These are phyloP conservation scores for Recurvomyces mirabilis DNA, from an alignment of 495 filamentous ascomycete species.

Conservation along the genomic window DNA sequence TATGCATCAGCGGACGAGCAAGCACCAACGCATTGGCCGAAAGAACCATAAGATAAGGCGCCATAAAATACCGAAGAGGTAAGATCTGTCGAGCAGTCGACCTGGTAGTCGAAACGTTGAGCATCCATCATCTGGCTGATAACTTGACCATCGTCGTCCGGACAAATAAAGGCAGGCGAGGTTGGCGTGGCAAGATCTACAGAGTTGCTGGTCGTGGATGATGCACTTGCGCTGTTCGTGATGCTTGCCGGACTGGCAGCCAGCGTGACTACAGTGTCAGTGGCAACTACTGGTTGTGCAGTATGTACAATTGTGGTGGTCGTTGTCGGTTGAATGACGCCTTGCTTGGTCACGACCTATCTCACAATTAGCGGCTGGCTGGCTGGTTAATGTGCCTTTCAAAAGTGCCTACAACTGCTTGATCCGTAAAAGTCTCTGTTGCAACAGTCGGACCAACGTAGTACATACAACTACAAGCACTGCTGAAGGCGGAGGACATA, in stretches of 20 bases:
- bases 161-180: constrained; percentile 21
- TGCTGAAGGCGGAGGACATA: constrained; percentile 7
- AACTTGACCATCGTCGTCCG: constrained; percentile 13
- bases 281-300: background rate
- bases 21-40: constrained; percentile 11
- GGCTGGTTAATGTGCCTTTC: too few species aligned
- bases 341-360: constrained; percentile 3
- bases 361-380: background rate
- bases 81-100: constrained; percentile 21
- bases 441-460: constrained; percentile 10
- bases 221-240: background rate
- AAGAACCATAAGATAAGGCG: constrained; percentile 3
- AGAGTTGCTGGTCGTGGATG: background rate
- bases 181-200: constrained; percentile 6
- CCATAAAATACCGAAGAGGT: constrained; percentile 7
- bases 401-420: too few species aligned
- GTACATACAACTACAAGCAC: constrained; percentile 16
- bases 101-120: constrained; percentile 19
- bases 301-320: background rate
- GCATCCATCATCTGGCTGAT: constrained; percentile 17
- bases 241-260: background rate
- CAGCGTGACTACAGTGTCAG: background rate
- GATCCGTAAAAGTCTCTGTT: constrained; percentile 19
- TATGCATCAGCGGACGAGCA: constrained; percentile 11
- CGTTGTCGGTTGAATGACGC: background rate